These are phyloP conservation scores for Umbelopsis sp. DNA, from an alignment of 192 early-diverging fungal genomes.

Conservation along the genomic window DNA sequence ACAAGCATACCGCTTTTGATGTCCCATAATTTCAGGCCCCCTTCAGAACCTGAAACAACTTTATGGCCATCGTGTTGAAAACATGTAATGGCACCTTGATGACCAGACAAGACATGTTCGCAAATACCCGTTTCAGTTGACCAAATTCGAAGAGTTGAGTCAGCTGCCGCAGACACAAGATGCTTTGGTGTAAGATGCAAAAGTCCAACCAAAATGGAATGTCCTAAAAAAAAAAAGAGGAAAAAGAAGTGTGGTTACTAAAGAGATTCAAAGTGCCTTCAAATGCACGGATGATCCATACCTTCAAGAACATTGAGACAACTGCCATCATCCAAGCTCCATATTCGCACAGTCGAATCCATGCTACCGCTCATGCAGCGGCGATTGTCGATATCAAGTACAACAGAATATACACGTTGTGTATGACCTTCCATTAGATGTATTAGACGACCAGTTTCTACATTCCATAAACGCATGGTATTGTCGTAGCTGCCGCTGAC, in stretches of 20 bases:
- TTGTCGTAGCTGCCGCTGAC: conserved; percentile 94
- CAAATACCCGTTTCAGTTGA: conserved; percentile 64
- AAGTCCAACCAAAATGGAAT: conserved; percentile 92
- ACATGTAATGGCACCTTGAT: conserved; percentile 92
- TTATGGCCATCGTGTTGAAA: conserved; percentile 96
- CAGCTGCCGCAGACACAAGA: conserved; percentile 94
- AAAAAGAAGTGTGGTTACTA: conserved; percentile 5
- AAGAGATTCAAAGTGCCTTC: not conserved
- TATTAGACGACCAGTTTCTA: conserved; percentile 66
- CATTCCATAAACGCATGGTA: conserved; percentile 91
- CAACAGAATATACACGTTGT: conserved; percentile 96
- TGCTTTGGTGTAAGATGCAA: conserved; percentile 82
- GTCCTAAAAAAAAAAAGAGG: conserved; percentile 72
- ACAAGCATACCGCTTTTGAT: conserved; percentile 82
- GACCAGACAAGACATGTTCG: conserved; percentile 74
- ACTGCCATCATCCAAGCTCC: conserved; percentile 86
- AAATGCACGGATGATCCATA: conserved; percentile 26
- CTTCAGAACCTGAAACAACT: conserved; percentile 93
- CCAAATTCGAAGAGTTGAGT: conserved; percentile 94
- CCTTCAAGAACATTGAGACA: conserved; percentile 82
- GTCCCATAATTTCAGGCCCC: conserved; percentile 96
- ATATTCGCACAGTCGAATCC: conserved; percentile 92
- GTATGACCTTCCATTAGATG: conserved; percentile 84
- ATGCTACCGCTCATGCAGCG: conserved; percentile 92
- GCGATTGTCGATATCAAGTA: conserved; percentile 80